Evolutionary conservation across 116 monocot genomes (phyloP).

Genomic region (Dioscorea cayenensis): DNA sequence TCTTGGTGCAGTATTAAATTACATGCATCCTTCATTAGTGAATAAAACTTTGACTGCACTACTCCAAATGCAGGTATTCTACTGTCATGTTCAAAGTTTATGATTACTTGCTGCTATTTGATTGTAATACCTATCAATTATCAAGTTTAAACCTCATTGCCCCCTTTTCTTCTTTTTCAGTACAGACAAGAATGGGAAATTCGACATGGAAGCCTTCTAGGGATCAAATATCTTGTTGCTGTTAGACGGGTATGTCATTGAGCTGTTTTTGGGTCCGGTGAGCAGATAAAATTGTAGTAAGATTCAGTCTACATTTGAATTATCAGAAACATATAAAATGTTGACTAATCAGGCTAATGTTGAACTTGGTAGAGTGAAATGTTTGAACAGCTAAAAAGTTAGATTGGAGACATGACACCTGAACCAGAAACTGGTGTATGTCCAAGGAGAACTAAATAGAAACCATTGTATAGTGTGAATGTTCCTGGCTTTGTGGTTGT

Average conservation of each 20-base stretch:
- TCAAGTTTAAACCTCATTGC: conserved; percentile 10
- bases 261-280: neutral
- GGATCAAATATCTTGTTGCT: conserved; percentile 92
- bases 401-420: too few relatives aligned
- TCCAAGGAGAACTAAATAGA: too few relatives aligned
- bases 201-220: conserved; percentile 96
- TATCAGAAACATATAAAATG: too few relatives aligned
- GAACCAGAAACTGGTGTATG: too few relatives aligned
- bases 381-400: too few relatives aligned
- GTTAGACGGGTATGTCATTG: conserved; percentile 53
- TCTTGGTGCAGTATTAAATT: conserved; percentile 84
- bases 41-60: conserved; percentile 73
- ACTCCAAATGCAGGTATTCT: conserved; percentile 89
- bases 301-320: too few relatives aligned
- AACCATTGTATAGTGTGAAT: too few relatives aligned
- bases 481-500: too few relatives aligned
- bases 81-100: neutral
- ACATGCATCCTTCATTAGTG: conserved; percentile 91
- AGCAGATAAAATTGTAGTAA: too few relatives aligned
- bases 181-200: conserved; percentile 98
- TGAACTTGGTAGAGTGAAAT: too few relatives aligned
- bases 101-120: neutral
- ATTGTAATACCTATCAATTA: neutral
- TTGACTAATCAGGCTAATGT: too few relatives aligned
- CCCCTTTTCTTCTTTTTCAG: conserved; percentile 45